Conservation (phyloP, 768 basidiomycete genomes). For the Leccinum aurantiacum region DNA sequence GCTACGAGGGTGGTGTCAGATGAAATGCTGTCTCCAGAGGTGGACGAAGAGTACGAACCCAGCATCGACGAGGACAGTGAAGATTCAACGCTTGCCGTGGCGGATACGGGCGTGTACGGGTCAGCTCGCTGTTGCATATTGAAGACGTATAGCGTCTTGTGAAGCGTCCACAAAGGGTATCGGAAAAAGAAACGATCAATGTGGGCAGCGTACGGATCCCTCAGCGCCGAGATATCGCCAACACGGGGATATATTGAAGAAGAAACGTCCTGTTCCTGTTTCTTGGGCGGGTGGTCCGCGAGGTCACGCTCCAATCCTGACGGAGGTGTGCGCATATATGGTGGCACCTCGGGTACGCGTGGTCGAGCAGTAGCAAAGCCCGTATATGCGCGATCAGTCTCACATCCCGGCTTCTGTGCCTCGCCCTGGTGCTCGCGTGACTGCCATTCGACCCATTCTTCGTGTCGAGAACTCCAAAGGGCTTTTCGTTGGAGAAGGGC, state of each 20-base stretch:
- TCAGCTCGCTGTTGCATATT: constrained; percentile 44
- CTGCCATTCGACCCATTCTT: constrained; percentile 46
- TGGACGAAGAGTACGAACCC: constrained; percentile 20
- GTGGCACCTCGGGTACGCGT: constrained; percentile 2
- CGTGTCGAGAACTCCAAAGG: constrained; percentile 60
- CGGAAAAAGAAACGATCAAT: constrained; percentile 60
- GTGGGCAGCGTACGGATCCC: constrained; percentile 55
- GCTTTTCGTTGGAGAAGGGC: constrained; percentile 59
- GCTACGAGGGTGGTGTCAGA: constrained; percentile 61
- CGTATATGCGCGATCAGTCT: constrained; percentile 27
- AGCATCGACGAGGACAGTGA: constrained; percentile 23
- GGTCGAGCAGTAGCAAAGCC: constrained; percentile 19
- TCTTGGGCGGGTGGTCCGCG: constrained; percentile 3
- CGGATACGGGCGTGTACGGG: constrained; percentile 15
- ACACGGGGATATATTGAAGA: constrained; percentile 52
- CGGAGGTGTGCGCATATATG: constrained; percentile 21
- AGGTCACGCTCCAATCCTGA: constrained; percentile 36
- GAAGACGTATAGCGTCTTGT: constrained; percentile 63
- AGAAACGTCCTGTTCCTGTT: constrained; percentile 17
- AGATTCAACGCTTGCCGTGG: constrained; percentile 3
- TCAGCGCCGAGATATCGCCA: constrained; percentile 59
- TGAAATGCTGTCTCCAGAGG: constrained; percentile 35
- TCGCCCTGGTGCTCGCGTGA: constrained; percentile 13
- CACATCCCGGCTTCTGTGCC: background rate
- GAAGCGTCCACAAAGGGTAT: constrained; percentile 63